Conservation (phyloP, 306 rosid species). For the Dalbergia cochinchinensis region DNA sequence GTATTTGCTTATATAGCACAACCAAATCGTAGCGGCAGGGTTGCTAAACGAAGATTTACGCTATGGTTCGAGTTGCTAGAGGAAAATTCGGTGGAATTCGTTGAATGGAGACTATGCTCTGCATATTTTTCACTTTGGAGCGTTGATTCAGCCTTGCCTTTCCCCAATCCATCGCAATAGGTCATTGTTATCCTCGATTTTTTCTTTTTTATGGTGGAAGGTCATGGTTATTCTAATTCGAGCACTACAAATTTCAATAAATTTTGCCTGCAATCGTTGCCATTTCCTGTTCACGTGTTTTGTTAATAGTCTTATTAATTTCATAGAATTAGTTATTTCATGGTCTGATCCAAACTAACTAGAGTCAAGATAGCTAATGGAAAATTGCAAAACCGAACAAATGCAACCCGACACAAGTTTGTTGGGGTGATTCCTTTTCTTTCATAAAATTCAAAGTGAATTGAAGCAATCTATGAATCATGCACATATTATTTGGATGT, state of each 20-base stretch:
- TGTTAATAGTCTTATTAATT: no score
- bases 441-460: background rate
- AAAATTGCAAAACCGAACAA: background rate
- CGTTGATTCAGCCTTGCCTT: background rate
- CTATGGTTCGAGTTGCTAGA: background rate
- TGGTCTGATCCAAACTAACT: no score
- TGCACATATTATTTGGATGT: no score
- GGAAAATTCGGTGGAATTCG: background rate
- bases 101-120: background rate
- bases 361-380: background rate
- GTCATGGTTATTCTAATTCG: no score
- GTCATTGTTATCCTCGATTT: no score
- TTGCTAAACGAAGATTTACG: background rate
- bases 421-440: background rate
- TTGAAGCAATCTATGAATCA: background rate
- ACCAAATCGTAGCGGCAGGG: no score
- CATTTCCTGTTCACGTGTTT: no score
- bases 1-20: background rate
- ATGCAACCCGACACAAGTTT: background rate
- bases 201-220: no score
- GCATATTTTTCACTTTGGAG: background rate
- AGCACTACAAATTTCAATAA: no score
- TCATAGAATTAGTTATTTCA: no score
- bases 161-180: no score
- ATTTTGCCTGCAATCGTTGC: no score